These are phyloP conservation scores for Crithidia sp. DNA, from an alignment of 208 protist species.

Conservation along the genomic window DNA sequence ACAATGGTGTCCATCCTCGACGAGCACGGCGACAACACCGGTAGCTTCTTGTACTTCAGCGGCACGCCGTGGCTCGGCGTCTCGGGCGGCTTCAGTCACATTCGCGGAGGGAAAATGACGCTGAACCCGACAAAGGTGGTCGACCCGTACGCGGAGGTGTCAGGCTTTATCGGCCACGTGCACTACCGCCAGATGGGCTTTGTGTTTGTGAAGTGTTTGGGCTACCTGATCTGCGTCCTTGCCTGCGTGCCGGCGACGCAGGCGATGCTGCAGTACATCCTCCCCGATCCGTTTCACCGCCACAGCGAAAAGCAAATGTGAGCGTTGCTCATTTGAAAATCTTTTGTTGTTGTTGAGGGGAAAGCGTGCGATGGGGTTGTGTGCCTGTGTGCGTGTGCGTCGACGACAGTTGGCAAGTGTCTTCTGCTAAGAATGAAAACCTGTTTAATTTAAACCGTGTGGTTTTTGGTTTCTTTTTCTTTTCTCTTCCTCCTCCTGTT, in stretches of 20 bases:
- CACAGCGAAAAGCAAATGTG: slow-evolving; percentile 61
- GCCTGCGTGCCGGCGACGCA: slow-evolving; percentile 79
- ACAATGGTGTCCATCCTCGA: slow-evolving; percentile 84
- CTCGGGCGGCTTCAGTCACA: slow-evolving; percentile 63
- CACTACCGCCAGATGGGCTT: slow-evolving; percentile 85
- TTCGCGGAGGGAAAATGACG: slow-evolving; percentile 69
- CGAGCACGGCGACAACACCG: slow-evolving; percentile 80
- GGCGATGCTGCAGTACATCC: slow-evolving; percentile 58
- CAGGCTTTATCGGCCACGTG: slow-evolving; percentile 75
- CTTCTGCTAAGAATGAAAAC: no score
- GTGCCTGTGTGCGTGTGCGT: neutral
- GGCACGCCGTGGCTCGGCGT: slow-evolving; percentile 85
- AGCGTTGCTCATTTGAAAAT: neutral
- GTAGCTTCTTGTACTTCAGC: slow-evolving; percentile 84
- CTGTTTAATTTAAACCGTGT: no score
- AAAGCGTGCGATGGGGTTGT: neutral
- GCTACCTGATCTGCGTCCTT: slow-evolving; percentile 61
- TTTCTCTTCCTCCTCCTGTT: neutral
- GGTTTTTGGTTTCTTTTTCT: slow-evolving; percentile 10
- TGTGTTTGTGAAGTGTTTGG: slow-evolving; percentile 65
- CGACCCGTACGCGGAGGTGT: slow-evolving; percentile 65
- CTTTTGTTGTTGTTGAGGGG: neutral
- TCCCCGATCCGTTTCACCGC: slow-evolving; percentile 78
- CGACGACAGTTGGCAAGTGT: neutral
- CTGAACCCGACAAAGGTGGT: slow-evolving; percentile 73